phyloP scores from a whole-genome alignment of 2,329 filamentous ascomycete species.

The Lecanicillium sp. region DNA sequence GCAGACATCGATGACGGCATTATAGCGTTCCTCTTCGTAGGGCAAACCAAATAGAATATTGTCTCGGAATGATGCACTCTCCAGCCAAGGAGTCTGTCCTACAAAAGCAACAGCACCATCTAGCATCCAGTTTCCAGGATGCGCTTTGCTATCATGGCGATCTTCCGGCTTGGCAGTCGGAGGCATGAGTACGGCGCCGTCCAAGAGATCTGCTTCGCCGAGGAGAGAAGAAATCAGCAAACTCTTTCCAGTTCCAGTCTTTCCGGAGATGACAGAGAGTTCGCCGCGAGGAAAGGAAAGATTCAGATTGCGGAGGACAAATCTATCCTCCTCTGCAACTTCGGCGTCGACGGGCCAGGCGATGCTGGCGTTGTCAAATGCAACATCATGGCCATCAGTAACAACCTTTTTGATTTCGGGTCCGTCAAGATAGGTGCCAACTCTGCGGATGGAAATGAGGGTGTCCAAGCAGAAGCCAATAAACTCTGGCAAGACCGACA shows the following conservation, averaged over 20 bases:
- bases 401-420: slow-evolving; percentile 53
- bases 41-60: slow-evolving; percentile 75
- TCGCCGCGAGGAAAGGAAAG: slow-evolving; percentile 60
- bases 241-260: slow-evolving; percentile 72
- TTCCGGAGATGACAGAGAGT: slow-evolving; percentile 66
- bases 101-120: slow-evolving; percentile 65
- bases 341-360: slow-evolving; percentile 65
- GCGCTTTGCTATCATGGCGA: slow-evolving; percentile 55
- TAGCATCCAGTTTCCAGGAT: slow-evolving; percentile 58
- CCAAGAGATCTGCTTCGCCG: slow-evolving; percentile 63
- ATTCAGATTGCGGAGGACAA: slow-evolving; percentile 56
- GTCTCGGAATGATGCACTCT: slow-evolving; percentile 69
- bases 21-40: slow-evolving; percentile 59
- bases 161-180: slow-evolving; percentile 39
- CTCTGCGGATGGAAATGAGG: slow-evolving; percentile 62
- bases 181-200: slow-evolving; percentile 51
- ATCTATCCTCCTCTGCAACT: slow-evolving; percentile 48
- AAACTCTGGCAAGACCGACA: slow-evolving; percentile 65
- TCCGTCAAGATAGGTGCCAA: slow-evolving; percentile 61
- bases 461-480: slow-evolving; percentile 64
- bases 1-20: slow-evolving; percentile 62
- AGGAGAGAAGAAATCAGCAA: slow-evolving; percentile 65
- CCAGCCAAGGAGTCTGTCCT: slow-evolving; percentile 76
- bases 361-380: slow-evolving; percentile 59
- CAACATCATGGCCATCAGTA: slow-evolving; percentile 48